These are phyloP conservation scores for Erythrobasidium yunnanense DNA, from an alignment of 768 basidiomycete species.

Conservation along the genomic window DNA sequence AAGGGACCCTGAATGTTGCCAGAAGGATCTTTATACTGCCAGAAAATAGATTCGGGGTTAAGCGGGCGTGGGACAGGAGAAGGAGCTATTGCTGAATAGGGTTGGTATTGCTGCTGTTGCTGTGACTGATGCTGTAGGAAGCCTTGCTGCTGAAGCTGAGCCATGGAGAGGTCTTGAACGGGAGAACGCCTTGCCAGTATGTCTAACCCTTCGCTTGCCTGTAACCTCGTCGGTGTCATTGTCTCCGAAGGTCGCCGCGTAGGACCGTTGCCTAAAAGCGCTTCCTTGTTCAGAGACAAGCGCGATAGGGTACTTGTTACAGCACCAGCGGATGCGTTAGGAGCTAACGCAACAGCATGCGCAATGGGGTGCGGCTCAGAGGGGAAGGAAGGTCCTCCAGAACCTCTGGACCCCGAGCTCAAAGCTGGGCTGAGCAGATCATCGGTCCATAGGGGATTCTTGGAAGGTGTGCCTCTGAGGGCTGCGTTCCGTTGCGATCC, in stretches of 20 bases:
- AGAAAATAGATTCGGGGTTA: slow-evolving; percentile 17
- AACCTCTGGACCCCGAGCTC: not conserved
- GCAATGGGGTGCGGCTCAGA: not conserved
- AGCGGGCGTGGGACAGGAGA: not conserved
- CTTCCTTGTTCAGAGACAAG: not conserved
- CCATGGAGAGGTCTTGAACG: slow-evolving; percentile 21
- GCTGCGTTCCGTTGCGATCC: not conserved
- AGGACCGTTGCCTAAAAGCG: not conserved
- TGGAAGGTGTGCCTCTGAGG: not conserved
- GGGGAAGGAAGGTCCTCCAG: not conserved
- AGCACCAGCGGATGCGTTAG: not conserved
- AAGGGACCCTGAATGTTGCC: slow-evolving; percentile 42
- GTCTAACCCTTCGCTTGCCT: slow-evolving; percentile 15
- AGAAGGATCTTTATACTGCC: slow-evolving; percentile 36
- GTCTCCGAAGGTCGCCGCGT: not conserved
- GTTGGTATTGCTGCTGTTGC: not conserved
- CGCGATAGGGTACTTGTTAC: not conserved
- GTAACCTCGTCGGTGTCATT: slow-evolving; percentile 3
- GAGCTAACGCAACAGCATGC: not conserved
- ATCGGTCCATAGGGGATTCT: not conserved
- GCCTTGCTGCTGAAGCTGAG: slow-evolving; percentile 19
- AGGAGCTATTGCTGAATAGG: not conserved
- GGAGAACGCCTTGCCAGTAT: slow-evolving; percentile 15
- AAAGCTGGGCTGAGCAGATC: not conserved
- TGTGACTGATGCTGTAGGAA: not conserved